Percentiles rank a stretch among this genome's conserved stretches.
phyloP scores from a whole-genome alignment of 306 rosid species.

The Gillenia trifoliata region DNA sequence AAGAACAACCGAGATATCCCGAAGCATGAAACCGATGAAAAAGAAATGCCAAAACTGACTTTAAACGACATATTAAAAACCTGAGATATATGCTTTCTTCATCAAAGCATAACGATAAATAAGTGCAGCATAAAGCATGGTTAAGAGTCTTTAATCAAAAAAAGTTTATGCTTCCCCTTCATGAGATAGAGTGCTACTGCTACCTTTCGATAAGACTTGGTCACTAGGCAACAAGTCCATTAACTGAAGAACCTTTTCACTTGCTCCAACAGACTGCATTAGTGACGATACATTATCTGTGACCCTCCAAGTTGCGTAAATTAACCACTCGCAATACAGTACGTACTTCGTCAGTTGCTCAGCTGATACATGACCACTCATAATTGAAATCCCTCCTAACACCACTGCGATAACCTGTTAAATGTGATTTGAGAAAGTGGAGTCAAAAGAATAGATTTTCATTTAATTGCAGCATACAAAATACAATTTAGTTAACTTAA shows the following conservation, averaged over 20 bases:
- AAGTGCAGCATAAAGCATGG: constrained; percentile 12
- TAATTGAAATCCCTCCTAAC: constrained; percentile 86
- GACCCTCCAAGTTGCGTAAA: constrained; percentile 97
- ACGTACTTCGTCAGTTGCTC: constrained; percentile 92
- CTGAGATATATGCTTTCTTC: too few species aligned
- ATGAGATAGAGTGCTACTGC: background rate
- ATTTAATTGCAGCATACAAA: background rate
- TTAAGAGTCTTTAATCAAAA: constrained; percentile 18
- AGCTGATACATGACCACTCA: constrained; percentile 75
- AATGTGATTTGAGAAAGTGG: constrained; percentile 23
- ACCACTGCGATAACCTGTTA: constrained; percentile 71
- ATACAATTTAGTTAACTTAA: background rate
- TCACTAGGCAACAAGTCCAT: constrained; percentile 86
- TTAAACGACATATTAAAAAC: too few species aligned
- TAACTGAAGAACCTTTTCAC: constrained; percentile 89
- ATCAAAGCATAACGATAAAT: too few species aligned
- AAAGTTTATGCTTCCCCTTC: constrained; percentile 10
- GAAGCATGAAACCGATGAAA: too few species aligned
- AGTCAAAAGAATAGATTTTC: constrained; percentile 9
- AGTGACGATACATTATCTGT: constrained; percentile 84
- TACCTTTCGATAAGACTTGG: constrained; percentile 70
- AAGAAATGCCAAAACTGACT: too few species aligned
- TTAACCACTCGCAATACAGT: constrained; percentile 89
- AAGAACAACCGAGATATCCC: too few species aligned
- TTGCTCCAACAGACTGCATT: constrained; percentile 98